Evolutionary conservation across 805 yeast species (phyloP).

Genomic region (Tetrapisispora fleetii): DNA sequence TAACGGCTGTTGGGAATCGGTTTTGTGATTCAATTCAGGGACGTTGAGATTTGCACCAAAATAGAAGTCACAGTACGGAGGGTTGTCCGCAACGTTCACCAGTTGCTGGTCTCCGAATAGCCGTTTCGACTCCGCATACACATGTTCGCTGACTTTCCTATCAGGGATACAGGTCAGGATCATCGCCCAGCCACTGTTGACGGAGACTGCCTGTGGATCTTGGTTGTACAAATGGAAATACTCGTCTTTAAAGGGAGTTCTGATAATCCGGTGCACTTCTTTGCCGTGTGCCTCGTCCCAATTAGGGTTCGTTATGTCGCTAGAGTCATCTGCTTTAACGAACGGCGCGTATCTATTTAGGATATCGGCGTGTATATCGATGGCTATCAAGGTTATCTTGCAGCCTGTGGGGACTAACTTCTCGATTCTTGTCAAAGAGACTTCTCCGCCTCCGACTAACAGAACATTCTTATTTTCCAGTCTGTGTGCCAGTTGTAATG

Average conservation of each 20-base stretch:
- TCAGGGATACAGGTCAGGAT: slow-evolving; percentile 26
- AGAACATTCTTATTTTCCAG: slow-evolving; percentile 18
- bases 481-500: slow-evolving; percentile 25
- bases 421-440: slow-evolving; percentile 23
- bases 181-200: slow-evolving; percentile 17
- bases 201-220: background rate
- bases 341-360: slow-evolving; percentile 7
- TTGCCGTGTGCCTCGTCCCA: slow-evolving; percentile 7
- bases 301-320: slow-evolving; percentile 5
- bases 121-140: slow-evolving; percentile 16
- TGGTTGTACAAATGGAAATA: slow-evolving; percentile 14
- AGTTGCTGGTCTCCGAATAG: slow-evolving; percentile 21
- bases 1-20: slow-evolving; percentile 1
- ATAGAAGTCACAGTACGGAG: slow-evolving; percentile 27
- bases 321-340: background rate
- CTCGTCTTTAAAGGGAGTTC: slow-evolving; percentile 8
- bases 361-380: slow-evolving; percentile 14
- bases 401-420: slow-evolving; percentile 28
- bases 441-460: slow-evolving; percentile 30
- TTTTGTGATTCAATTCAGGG: background rate
- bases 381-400: slow-evolving; percentile 23
- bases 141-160: slow-evolving; percentile 12
- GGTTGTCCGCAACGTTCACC: slow-evolving; percentile 30
- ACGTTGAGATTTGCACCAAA: slow-evolving; percentile 26
- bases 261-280: slow-evolving; percentile 11